These are phyloP conservation scores for Arbutus unedo DNA, from an alignment of 148 eudicot species.

Conservation along the genomic window DNA sequence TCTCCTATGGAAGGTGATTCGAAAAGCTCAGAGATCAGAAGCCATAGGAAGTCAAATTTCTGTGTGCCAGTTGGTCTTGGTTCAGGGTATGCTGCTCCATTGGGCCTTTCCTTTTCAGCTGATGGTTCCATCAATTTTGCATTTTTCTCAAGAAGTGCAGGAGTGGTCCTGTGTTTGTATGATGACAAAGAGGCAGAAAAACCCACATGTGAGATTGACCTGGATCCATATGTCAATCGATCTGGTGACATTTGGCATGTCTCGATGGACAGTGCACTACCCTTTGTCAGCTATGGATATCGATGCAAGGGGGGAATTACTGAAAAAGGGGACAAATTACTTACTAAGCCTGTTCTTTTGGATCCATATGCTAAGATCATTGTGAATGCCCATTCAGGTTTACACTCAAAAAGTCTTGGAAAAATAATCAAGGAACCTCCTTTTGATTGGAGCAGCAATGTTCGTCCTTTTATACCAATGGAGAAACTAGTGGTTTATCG, in stretches of 20 bases:
- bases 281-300: conserved; percentile 76
- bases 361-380: conserved; percentile 82
- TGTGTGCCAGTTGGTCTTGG: conserved; percentile 82
- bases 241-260: conserved; percentile 96
- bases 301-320: conserved; percentile 43
- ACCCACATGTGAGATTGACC: conserved; percentile 82
- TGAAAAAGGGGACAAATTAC: conserved; percentile 19
- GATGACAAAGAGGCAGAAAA: conserved; percentile 38
- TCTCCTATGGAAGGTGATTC: conserved; percentile 24
- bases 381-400: conserved; percentile 28
- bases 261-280: conserved; percentile 38
- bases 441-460: conserved; percentile 77
- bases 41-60: conserved; percentile 56
- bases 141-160: conserved; percentile 62
- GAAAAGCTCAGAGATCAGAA: conserved; percentile 39
- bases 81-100: conserved; percentile 71
- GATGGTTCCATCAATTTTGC: conserved; percentile 78
- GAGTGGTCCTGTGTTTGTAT: conserved; percentile 67
- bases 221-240: conserved; percentile 86
- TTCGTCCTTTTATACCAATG: conserved; percentile 54
- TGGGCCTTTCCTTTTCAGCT: conserved; percentile 58
- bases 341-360: conserved; percentile 36
- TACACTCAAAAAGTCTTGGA: conserved; percentile 37
- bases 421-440: conserved; percentile 42
- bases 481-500: conserved; percentile 85